A percentile compares a stretch with the other conserved stretches of the same genome.
Evolutionary conservation across 2,329 filamentous ascomycete species (phyloP).

Genomic region (Apiospora aurea): DNA sequence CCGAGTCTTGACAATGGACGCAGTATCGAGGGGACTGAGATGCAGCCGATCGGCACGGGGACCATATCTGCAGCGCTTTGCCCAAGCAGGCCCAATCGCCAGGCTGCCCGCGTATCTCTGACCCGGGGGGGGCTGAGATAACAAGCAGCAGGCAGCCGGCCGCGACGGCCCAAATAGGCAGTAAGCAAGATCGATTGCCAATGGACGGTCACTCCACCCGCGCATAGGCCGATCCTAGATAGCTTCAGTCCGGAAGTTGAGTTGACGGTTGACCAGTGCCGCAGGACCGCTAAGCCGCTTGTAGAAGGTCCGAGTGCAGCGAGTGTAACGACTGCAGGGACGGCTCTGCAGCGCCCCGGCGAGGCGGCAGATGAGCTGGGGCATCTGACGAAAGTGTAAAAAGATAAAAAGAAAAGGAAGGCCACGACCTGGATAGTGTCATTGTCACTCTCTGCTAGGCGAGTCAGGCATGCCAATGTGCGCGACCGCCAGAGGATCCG

Average conservation of each 20-base stretch:
- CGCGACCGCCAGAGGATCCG: neutral
- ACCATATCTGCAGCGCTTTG: neutral
- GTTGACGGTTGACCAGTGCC: constrained; percentile 8
- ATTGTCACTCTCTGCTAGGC: neutral
- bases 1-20: neutral
- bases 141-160: neutral
- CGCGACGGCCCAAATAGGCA: neutral
- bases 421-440: neutral
- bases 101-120: neutral
- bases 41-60: constrained; percentile 14
- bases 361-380: constrained; percentile 8
- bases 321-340: neutral
- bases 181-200: neutral
- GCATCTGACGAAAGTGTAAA: constrained; percentile 7
- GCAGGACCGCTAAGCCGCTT: constrained; percentile 10
- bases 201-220: neutral
- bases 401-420: constrained; percentile 1
- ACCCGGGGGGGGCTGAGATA: neutral
- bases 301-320: constrained; percentile 14
- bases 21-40: constrained; percentile 1
- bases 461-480: constrained; percentile 11
- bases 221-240: neutral
- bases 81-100: constrained; percentile 2
- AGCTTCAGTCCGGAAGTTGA: constrained; percentile 13
- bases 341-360: neutral